Evolutionary conservation across 2,329 filamentous ascomycete genomes (phyloP), one percentile per base, ranked within the genome.

Genomic region (Neopestalotiopsis sp.): DNA sequence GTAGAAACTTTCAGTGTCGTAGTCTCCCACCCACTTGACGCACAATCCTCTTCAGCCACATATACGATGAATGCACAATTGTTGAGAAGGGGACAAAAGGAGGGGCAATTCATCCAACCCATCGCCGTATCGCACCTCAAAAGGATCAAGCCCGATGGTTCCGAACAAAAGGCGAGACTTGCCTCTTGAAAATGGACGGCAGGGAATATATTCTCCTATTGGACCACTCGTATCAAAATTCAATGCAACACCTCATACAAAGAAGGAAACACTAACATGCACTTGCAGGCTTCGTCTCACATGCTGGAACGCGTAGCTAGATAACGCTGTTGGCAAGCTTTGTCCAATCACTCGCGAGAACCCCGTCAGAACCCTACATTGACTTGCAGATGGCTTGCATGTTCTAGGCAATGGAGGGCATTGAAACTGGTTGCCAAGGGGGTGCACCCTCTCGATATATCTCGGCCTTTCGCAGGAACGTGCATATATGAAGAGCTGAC

Each of bases 291-390:
- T 38, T n/a, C 62, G 62, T 28, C 62, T 65, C 40, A 65, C 62
- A 65, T 65, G 62, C 62, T 65, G 40, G 34, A 7, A 40, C 38
- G 32, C 62, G 62, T 40, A 56, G 62, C 62, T 65, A 65, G 62
- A 65, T 65, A 65, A 65, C 62, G 62, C 32, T 49, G 24, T 40
- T 14, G 28, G n/a, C n/a, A 12, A 17, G 12, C 20, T 40, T 32
- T 28, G 62, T 28, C 62, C 62, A 65, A 65, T 65, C 62, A 28
- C 12, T 20, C 28, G 62, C 20, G 20, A 20, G 38, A 24, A 20
- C 12, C 20, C 38, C 12, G 45, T 30, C 62, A 20, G 45, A 24
- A 56, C 24, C 62, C n/a, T 65, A 65, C 40, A 30, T 65, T 17
- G 45, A 34, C 40, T 24, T 52, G 62, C 62, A 49, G 14, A 20